Percentiles rank a stretch among this genome's conserved stretches.
These are phyloP conservation scores for Corymbia calophylla DNA, from an alignment of 441 rosid species.

Conservation along the genomic window DNA sequence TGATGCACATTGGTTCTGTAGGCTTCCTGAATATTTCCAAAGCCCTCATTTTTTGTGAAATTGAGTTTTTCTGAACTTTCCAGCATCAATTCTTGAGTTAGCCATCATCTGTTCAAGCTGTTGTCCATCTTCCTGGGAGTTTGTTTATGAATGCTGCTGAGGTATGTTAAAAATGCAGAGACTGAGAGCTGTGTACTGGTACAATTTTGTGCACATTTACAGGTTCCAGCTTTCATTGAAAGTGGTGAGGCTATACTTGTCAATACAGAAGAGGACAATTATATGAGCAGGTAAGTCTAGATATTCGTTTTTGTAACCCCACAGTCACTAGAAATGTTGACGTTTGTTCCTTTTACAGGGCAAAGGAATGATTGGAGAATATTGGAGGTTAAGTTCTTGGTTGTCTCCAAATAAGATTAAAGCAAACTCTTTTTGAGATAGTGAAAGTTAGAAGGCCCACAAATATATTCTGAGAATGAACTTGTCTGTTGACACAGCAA, in stretches of 20 bases:
- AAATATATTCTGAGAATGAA: neutral
- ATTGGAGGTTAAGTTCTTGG: neutral
- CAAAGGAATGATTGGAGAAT: neutral
- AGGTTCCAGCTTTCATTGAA: slow-evolving; percentile 83
- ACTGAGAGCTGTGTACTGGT: neutral
- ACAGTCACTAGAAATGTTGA: neutral
- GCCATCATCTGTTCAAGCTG: neutral
- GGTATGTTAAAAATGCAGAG: neutral
- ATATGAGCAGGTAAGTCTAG: slow-evolving; percentile 52
- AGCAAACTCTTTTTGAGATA: neutral
- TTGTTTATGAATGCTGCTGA: neutral
- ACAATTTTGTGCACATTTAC: neutral
- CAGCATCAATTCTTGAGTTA: neutral
- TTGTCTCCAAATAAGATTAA: neutral
- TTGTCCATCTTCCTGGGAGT: neutral
- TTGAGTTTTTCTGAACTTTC: neutral
- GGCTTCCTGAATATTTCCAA: neutral
- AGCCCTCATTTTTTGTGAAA: neutral
- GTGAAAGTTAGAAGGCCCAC: neutral
- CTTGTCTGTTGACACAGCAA: neutral
- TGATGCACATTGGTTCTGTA: neutral
- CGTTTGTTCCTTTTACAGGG: neutral
- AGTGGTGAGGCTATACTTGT: slow-evolving; percentile 70
- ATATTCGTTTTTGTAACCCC: neutral
- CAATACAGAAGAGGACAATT: slow-evolving; percentile 62